Conservation (phyloP, 768 basidiomycete genomes). For the Jaapia argillacea region DNA sequence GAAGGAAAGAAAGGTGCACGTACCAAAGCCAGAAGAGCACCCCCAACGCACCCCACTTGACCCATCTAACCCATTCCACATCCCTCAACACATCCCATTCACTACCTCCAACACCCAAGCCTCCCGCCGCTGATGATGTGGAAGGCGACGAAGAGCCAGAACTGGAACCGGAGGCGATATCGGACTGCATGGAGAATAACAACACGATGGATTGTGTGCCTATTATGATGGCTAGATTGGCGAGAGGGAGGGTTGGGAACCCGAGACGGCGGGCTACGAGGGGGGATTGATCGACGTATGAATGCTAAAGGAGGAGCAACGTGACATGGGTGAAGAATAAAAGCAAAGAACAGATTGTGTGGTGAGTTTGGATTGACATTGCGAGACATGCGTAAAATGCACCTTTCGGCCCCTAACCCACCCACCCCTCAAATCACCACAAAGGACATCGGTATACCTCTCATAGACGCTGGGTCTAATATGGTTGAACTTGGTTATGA, state of each 20-base stretch:
- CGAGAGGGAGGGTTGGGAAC: constrained; percentile 87
- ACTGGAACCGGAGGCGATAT: constrained; percentile 3
- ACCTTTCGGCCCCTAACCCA: constrained; percentile 59
- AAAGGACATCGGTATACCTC: constrained; percentile 90
- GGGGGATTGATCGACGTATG: constrained; percentile 93
- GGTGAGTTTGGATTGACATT: constrained; percentile 36
- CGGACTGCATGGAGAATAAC: constrained; percentile 36
- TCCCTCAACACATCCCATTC: constrained; percentile 30
- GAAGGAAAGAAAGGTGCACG: constrained; percentile 12
- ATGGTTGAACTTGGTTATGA: constrained; percentile 99
- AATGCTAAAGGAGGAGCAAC: constrained; percentile 40
- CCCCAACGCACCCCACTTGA: constrained; percentile 58
- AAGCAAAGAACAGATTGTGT: constrained; percentile 2
- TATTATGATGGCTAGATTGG: constrained; percentile 71
- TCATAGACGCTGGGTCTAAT: constrained; percentile 93
- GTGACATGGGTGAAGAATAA: neutral
- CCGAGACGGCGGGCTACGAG: constrained; percentile 89
- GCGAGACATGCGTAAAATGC: constrained; percentile 37
- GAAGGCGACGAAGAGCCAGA: no score
- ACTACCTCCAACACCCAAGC: no score
- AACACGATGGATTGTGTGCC: constrained; percentile 62
- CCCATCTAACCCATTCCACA: constrained; percentile 40
- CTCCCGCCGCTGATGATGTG: no score
- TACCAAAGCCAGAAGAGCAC: constrained; percentile 81
- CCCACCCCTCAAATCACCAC: constrained; percentile 81